Evolutionary conservation across 768 basidiomycete species (phyloP).

Genomic region (Cystofilobasidium ferigula): DNA sequence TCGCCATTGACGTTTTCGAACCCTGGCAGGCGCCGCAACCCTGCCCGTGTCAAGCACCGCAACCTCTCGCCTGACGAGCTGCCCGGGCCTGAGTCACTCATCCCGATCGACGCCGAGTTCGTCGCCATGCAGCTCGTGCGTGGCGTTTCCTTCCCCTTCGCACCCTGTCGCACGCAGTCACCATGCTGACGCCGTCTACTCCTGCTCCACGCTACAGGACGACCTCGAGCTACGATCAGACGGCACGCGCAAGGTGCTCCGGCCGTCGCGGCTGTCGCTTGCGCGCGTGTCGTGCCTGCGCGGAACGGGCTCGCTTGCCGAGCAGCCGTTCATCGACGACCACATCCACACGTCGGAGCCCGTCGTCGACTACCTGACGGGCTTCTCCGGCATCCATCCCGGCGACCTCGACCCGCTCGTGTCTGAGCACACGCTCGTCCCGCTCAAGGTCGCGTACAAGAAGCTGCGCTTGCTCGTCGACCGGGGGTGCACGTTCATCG

Average conservation of each 20-base stretch:
- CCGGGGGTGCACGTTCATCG: constrained; percentile 88
- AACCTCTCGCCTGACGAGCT: constrained; percentile 61
- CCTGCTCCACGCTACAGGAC: constrained; percentile 47
- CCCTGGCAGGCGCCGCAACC: constrained; percentile 59
- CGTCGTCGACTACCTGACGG: constrained; percentile 92
- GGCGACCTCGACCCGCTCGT: constrained; percentile 81
- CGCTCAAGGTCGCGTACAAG: constrained; percentile 96
- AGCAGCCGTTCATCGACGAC: constrained; percentile 91
- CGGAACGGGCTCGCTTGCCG: constrained; percentile 67
- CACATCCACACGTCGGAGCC: constrained; percentile 92
- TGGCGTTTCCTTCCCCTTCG: not conserved
- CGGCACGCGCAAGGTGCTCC: constrained; percentile 80
- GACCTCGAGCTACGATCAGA: constrained; percentile 92
- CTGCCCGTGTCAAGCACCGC: constrained; percentile 62
- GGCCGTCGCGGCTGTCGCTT: constrained; percentile 80
- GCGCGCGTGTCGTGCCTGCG: constrained; percentile 90
- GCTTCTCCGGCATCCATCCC: constrained; percentile 88
- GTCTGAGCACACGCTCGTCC: constrained; percentile 80
- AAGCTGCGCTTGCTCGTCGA: constrained; percentile 88
- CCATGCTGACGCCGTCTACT: not conserved
- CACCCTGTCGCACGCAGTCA: not conserved
- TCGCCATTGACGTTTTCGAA: too few relatives aligned
- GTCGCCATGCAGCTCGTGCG: constrained; percentile 85
- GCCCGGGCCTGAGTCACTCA: constrained; percentile 70
- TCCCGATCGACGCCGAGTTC: constrained; percentile 96